Evolutionary conservation across 2,329 filamentous ascomycete genomes (phyloP).

Genomic region (Xylariales sp.): DNA sequence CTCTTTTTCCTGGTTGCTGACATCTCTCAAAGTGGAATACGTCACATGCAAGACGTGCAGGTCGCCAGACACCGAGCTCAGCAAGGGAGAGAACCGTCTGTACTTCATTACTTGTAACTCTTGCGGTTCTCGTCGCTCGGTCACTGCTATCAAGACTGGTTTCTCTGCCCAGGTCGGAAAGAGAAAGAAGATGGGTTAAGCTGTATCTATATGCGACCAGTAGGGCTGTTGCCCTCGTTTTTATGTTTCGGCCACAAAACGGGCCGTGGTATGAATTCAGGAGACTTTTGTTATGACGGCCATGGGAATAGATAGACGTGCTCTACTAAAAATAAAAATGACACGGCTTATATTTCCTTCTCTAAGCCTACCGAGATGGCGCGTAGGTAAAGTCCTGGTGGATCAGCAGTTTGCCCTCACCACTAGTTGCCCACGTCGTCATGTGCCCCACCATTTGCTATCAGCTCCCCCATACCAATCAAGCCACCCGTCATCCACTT

Average conservation of each 20-base stretch:
- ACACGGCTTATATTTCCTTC: conserved; percentile 1
- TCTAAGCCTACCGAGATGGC: too few relatives aligned
- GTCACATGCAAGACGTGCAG: conserved; percentile 99
- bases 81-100: conserved; percentile 97
- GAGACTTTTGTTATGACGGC: neutral
- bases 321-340: too few relatives aligned
- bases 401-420: too few relatives aligned
- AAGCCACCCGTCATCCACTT: too few relatives aligned
- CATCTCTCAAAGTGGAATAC: conserved; percentile 68
- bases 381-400: too few relatives aligned
- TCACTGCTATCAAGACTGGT: conserved; percentile 99
- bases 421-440: too few relatives aligned
- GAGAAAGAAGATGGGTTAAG: conserved; percentile 89
- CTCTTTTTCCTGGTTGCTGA: too few relatives aligned
- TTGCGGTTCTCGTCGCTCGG: conserved; percentile 76
- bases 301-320: neutral
- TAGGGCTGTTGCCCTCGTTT: conserved; percentile 3
- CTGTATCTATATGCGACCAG: conserved; percentile 11
- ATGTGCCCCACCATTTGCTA: too few relatives aligned
- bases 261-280: neutral
- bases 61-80: conserved; percentile 89
- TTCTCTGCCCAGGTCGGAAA: conserved; percentile 99
- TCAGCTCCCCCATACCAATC: too few relatives aligned
- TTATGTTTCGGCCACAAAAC: too few relatives aligned
- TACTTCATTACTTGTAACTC: conserved; percentile 99